Percentiles rank a stretch among this genome's conserved stretches.
These are phyloP conservation scores for Candida railenensis DNA, from an alignment of 805 yeast genomes.

Conservation along the genomic window DNA sequence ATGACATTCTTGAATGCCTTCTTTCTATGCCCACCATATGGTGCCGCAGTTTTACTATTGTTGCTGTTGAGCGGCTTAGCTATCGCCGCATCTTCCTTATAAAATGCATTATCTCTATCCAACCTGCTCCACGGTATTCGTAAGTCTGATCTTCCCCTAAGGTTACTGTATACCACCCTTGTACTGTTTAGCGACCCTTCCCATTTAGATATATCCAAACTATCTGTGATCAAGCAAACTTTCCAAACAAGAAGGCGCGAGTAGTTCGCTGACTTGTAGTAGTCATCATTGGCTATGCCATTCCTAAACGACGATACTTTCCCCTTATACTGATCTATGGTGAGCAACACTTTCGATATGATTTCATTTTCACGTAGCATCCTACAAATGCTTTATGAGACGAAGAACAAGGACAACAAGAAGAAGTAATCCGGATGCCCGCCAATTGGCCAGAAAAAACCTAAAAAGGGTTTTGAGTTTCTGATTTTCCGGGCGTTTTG, in stretches of 20 bases:
- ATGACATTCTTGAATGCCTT: not conserved
- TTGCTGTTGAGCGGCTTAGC: not conserved
- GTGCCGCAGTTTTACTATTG: not conserved
- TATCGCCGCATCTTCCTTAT: conserved; percentile 8
- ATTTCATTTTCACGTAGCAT: conserved; percentile 32
- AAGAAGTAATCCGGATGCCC: too few species aligned
- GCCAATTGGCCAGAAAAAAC: too few species aligned
- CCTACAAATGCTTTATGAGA: not conserved
- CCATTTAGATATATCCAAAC: conserved; percentile 35
- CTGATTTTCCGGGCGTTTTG: too few species aligned
- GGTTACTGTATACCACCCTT: conserved; percentile 35
- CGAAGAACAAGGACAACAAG: not conserved
- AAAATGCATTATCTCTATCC: conserved; percentile 27
- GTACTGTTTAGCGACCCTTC: conserved; percentile 23
- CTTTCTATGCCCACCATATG: not conserved
- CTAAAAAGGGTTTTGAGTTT: too few species aligned
- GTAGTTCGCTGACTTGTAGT: conserved; percentile 21
- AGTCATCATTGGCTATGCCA: conserved; percentile 29
- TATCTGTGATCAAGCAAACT: conserved; percentile 32
- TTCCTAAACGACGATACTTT: conserved; percentile 22
- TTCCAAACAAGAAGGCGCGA: conserved; percentile 39
- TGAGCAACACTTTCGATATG: conserved; percentile 35
- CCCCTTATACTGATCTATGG: conserved; percentile 36
- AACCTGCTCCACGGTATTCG: conserved; percentile 37
- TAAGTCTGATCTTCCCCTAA: conserved; percentile 27